Conservation (phyloP, 148 eudicot genomes). For the Cornus kousa region DNA sequence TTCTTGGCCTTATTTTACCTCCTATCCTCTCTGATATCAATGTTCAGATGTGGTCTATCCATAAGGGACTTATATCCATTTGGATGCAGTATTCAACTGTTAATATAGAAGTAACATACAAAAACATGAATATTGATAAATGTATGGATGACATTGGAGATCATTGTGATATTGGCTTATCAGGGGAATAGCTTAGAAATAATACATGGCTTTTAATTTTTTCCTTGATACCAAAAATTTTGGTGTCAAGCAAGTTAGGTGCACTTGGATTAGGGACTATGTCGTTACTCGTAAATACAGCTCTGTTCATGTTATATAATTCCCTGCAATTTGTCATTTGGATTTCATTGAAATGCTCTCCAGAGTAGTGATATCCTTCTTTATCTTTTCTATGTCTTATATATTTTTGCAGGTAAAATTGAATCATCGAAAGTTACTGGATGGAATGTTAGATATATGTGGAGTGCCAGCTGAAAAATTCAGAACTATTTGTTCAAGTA, state of each 20-base stretch:
- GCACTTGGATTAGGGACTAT: not conserved
- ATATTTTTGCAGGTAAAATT: constrained; percentile 63
- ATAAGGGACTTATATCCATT: too few species aligned
- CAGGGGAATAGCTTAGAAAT: not conserved
- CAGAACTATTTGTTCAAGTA: constrained; percentile 92
- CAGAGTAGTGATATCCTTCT: not conserved
- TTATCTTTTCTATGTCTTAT: not conserved
- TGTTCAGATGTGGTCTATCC: not conserved
- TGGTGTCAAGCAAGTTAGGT: not conserved
- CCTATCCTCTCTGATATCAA: not conserved
- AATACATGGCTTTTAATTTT: not conserved
- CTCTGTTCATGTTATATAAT: constrained; percentile 4
- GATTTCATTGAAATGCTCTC: not conserved
- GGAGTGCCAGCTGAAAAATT: constrained; percentile 92
- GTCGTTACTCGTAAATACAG: not conserved
- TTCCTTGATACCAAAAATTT: not conserved
- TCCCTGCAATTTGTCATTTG: not conserved
- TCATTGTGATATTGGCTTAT: not conserved
- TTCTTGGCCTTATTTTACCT: constrained; percentile 1
- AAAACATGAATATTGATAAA: not conserved
- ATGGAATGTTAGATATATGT: constrained; percentile 92
- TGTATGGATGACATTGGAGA: not conserved
- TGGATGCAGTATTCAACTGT: too few species aligned
- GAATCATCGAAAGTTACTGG: constrained; percentile 90
- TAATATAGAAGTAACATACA: not conserved